Conservation (phyloP, 495 filamentous ascomycete species). For the Neurospora sp. region DNA sequence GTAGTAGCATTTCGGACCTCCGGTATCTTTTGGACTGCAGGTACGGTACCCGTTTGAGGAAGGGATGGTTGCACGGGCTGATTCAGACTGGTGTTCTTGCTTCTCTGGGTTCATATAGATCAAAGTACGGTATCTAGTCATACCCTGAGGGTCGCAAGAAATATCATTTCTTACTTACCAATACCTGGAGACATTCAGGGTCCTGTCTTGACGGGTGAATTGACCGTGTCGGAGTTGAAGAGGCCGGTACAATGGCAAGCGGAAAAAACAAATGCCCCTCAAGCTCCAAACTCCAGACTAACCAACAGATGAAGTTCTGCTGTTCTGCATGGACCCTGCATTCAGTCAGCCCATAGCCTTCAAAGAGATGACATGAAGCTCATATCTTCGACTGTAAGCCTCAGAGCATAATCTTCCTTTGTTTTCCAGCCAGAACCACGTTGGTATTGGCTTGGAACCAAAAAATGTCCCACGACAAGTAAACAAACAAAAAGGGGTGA, state of each 20-base stretch:
- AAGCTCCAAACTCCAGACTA: background rate
- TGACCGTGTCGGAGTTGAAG: too few species aligned
- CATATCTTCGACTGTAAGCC: background rate
- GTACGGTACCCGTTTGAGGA: background rate
- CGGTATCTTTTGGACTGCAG: background rate
- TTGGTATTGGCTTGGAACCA: background rate
- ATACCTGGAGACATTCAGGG: background rate
- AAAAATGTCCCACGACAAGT: background rate
- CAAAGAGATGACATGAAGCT: background rate
- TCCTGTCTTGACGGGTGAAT: background rate
- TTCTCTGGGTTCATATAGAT: background rate
- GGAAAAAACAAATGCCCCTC: background rate
- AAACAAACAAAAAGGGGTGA: background rate
- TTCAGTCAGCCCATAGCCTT: background rate
- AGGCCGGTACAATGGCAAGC: background rate
- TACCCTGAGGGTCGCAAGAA: too few species aligned
- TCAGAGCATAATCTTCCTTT: background rate
- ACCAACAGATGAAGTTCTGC: background rate
- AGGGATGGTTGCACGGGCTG: background rate
- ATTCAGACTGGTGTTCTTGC: background rate
- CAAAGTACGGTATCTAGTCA: too few species aligned
- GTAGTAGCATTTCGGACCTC: background rate
- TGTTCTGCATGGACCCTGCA: background rate
- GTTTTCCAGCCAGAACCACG: background rate
- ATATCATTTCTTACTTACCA: too few species aligned